Evolutionary conservation across 1,284 basidiomycete genomes (phyloP).

Genomic region (Cerrena zonata): DNA sequence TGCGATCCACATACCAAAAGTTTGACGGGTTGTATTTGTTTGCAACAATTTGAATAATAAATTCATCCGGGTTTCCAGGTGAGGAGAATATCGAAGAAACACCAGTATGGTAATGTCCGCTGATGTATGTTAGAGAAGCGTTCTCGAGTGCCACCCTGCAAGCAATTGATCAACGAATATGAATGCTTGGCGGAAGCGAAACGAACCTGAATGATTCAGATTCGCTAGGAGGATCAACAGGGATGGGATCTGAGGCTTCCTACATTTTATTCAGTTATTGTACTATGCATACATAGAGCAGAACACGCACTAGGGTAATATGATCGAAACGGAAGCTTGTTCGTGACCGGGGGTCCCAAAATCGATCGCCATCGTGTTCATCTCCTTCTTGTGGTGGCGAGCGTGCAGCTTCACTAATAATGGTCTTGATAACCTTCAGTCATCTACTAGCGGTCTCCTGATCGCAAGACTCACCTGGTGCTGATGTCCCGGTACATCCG

Average conservation of each 20-base stretch:
- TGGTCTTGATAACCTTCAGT: slow-evolving; percentile 42
- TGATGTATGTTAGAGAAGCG: slow-evolving; percentile 63
- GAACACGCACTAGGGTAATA: slow-evolving; percentile 64
- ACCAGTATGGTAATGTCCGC: slow-evolving; percentile 75
- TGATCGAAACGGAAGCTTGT: slow-evolving; percentile 80
- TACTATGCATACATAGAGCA: slow-evolving; percentile 1
- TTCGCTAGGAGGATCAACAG: slow-evolving; percentile 55
- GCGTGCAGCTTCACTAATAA: slow-evolving; percentile 67
- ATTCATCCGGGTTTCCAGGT: slow-evolving; percentile 40
- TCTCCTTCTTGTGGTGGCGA: slow-evolving; percentile 25
- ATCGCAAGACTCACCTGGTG: slow-evolving; percentile 52
- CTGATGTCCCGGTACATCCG: slow-evolving; percentile 68
- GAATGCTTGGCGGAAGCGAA: slow-evolving; percentile 4
- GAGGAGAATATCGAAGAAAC: slow-evolving; percentile 66
- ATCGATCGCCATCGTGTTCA: slow-evolving; percentile 52
- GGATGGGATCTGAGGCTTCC: slow-evolving; percentile 72
- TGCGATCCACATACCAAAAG: slow-evolving; percentile 63
- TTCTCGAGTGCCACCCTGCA: slow-evolving; percentile 64
- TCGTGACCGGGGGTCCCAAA: slow-evolving; percentile 75
- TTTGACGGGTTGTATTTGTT: slow-evolving; percentile 91
- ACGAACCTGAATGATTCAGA: slow-evolving; percentile 73
- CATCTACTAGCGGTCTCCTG: not conserved
- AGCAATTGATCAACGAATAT: not conserved
- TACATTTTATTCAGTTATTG: too few relatives aligned
- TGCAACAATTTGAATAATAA: slow-evolving; percentile 77